Conservation (phyloP, 495 filamentous ascomycete genomes). For the Penicillium macrosclerotiorum region DNA sequence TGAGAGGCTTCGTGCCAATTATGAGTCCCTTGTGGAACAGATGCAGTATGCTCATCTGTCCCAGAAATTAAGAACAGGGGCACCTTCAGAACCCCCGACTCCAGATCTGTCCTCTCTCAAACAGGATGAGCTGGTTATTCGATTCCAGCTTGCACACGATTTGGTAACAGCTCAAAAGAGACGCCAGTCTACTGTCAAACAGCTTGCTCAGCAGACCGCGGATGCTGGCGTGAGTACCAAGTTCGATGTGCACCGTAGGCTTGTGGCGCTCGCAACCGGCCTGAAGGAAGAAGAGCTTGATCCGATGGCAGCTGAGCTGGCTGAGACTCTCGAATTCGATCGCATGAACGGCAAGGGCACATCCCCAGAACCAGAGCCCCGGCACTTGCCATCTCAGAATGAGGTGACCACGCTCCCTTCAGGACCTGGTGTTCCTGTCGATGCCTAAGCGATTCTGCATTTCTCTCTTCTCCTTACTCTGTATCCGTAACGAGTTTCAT, state of each 20-base stretch:
- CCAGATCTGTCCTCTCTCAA: constrained; percentile 16
- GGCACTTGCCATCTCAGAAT: constrained; percentile 18
- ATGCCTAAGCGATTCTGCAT: constrained; percentile 23
- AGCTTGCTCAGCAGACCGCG: constrained; percentile 46
- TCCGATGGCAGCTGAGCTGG: constrained; percentile 46
- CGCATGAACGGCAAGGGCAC: constrained; percentile 40
- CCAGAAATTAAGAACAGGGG: constrained; percentile 20
- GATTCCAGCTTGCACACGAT: constrained; percentile 35
- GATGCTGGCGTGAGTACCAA: constrained; percentile 52
- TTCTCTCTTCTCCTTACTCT: constrained; percentile 2
- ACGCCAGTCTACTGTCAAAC: constrained; percentile 40
- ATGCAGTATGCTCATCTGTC: constrained; percentile 31
- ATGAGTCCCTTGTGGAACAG: constrained; percentile 46
- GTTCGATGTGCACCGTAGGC: constrained; percentile 50
- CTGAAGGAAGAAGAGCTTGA: constrained; percentile 51
- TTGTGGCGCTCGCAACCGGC: constrained; percentile 50
- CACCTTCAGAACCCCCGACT: constrained; percentile 8
- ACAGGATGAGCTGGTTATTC: constrained; percentile 27
- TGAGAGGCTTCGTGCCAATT: constrained; percentile 30
- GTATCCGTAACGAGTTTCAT: constrained; percentile 32
- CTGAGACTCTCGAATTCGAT: constrained; percentile 47
- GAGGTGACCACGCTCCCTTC: constrained; percentile 25
- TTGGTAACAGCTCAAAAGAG: constrained; percentile 40
- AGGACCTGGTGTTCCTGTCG: constrained; percentile 34
- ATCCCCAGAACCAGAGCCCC: constrained; percentile 29